These are phyloP conservation scores for Melastoma candidum DNA, from an alignment of 441 rosid species.

Conservation along the genomic window DNA sequence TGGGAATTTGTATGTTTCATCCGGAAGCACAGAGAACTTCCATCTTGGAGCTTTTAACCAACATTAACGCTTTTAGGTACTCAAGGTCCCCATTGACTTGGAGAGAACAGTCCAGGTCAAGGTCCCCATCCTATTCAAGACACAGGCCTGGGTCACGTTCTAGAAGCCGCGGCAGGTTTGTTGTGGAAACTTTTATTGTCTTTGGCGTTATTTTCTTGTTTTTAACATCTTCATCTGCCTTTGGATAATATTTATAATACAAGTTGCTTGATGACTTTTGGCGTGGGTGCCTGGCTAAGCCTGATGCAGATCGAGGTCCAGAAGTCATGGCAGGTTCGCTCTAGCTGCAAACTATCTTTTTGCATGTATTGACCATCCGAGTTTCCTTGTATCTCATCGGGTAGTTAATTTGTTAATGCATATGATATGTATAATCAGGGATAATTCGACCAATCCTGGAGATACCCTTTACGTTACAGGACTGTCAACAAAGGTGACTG, in stretches of 20 bases:
- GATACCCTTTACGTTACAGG: constrained; percentile 93
- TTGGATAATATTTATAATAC: neutral
- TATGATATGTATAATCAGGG: constrained; percentile 26
- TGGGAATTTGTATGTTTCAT: too few species aligned
- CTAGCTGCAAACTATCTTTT: neutral
- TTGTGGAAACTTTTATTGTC: constrained; percentile 6
- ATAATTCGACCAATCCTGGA: constrained; percentile 47
- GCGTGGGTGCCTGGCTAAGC: constrained; percentile 15
- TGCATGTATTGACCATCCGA: neutral
- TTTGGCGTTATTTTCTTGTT: neutral
- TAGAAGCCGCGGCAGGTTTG: constrained; percentile 75
- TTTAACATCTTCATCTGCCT: neutral
- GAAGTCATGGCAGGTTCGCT: constrained; percentile 77
- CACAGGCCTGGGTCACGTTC: constrained; percentile 60
- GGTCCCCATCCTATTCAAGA: constrained; percentile 35
- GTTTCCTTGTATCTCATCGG: neutral
- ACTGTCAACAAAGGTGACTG: constrained; percentile 79
- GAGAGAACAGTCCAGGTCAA: constrained; percentile 45
- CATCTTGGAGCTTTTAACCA: too few species aligned
- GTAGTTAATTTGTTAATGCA: constrained; percentile 2
- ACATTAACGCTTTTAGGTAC: constrained; percentile 29
- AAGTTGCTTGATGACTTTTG: constrained; percentile 2
- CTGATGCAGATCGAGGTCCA: constrained; percentile 58
- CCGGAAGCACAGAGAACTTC: too few species aligned
- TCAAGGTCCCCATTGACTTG: constrained; percentile 67